These are phyloP conservation scores for Penicillium salamii DNA, from an alignment of 495 filamentous ascomycete genomes.

Conservation along the genomic window DNA sequence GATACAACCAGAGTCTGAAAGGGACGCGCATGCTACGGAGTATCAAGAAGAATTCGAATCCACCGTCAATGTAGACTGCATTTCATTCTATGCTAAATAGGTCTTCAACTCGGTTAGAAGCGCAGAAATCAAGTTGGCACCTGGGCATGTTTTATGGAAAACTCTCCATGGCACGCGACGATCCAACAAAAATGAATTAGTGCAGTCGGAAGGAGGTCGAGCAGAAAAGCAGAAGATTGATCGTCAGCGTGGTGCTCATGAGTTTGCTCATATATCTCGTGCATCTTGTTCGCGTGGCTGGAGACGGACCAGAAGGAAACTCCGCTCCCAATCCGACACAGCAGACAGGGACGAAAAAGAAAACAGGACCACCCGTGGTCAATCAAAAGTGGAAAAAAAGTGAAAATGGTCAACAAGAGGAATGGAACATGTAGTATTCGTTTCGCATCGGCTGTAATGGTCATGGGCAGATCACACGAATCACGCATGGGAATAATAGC, in stretches of 20 bases:
- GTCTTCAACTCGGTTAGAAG: background rate
- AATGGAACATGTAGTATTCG: conserved; percentile 28
- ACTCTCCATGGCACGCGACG: conserved; percentile 1
- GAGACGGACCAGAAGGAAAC: conserved; percentile 9
- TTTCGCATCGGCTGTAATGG: conserved; percentile 41
- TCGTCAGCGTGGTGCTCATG: conserved; percentile 16
- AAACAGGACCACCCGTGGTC: conserved; percentile 12
- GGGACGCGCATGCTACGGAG: background rate
- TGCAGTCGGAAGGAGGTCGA: background rate
- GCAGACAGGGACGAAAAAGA: conserved; percentile 14
- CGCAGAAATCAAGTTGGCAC: background rate
- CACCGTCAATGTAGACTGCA: conserved; percentile 25
- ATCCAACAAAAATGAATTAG: conserved; percentile 6
- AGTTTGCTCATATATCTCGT: conserved; percentile 10
- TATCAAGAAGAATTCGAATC: background rate
- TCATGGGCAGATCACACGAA: conserved; percentile 40
- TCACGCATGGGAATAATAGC: conserved; percentile 41
- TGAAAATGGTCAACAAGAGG: conserved; percentile 9
- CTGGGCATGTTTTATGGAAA: background rate
- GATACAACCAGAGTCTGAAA: background rate
- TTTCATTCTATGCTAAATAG: conserved; percentile 23
- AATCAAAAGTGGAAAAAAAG: conserved; percentile 4
- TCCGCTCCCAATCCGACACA: conserved; percentile 21
- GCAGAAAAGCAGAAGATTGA: conserved; percentile 7
- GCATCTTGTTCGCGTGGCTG: conserved; percentile 13